Evolutionary conservation across 257 asterid genomes (phyloP), one percentile per base, ranked within the genome.

Genomic region (Leptodermis oblonga): DNA sequence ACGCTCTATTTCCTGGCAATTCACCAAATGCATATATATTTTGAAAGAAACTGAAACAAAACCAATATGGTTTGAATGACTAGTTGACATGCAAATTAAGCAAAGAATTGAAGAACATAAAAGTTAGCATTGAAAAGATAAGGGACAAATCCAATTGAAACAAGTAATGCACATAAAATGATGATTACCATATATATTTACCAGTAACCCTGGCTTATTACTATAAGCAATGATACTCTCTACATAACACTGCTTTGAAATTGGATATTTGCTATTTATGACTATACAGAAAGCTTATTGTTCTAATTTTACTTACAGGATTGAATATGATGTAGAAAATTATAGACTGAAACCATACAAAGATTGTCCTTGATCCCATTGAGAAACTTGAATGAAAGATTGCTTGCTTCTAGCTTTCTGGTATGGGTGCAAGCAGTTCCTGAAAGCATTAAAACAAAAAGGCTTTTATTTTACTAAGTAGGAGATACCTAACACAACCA

Each of bases 361-460:
- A 43, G n/a, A 36, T 62, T 62, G 49, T 18, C 68, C 23, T 8
- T 49, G 26, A 49, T n/a, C 61, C 69, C 62, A 2, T 23, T 5
- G 15, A 39, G 6, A 70, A 48, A 1, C 48, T 31, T 62, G 53
- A 20, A 52, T 69, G 65, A 73, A 70, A 53, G 73, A 52, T 68
- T 72, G 68, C 67, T 34, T 59, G 68, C 67, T 34, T 59, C 81
- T 60, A 82, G 66, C 79, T 67, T 81, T 85, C 94, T 30, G 86
- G 88, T 73, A 86, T 82, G 15, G 84, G 80, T 15, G 79, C 72
- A 73, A 80, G 81, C 3, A 65, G 37, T 45, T 82, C 94, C 93
- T 86, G 86, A 59, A 30, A 77, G 67, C 73, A 70, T 30, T 72
- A 49, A 15, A 18, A 48, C 0, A 18, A 3, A 34, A 64, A 66